Conservation (phyloP, 306 rosid genomes). For the Cicer pinnatifidum region DNA sequence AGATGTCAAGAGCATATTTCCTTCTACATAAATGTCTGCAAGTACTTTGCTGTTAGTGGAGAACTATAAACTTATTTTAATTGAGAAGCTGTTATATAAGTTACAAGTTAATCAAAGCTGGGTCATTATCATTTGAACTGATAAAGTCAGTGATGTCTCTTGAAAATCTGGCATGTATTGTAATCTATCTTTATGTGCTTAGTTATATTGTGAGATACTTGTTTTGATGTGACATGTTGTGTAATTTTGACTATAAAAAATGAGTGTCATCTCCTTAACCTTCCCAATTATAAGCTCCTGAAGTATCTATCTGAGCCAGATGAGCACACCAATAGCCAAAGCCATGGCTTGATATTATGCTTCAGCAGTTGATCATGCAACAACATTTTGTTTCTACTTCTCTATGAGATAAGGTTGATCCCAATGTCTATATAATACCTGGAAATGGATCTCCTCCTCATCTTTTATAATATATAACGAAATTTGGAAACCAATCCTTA, state of each 20-base stretch:
- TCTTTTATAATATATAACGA: not conserved
- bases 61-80: not conserved
- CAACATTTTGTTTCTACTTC: not conserved
- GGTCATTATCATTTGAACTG: not conserved
- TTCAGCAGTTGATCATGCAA: constrained; percentile 6
- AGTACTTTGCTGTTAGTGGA: not conserved
- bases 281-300: not conserved
- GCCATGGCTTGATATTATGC: not conserved
- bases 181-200: not conserved
- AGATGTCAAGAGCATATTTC: constrained; percentile 1
- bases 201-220: not conserved
- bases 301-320: not conserved
- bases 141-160: not conserved
- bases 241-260: constrained; percentile 10
- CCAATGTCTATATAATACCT: not conserved
- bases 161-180: not conserved
- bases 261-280: not conserved
- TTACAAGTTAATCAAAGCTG: not conserved
- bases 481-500: constrained; percentile 15
- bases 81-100: constrained; percentile 7
- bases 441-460: not conserved
- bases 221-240: constrained; percentile 15
- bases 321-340: not conserved
- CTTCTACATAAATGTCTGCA: not conserved
- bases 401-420: not conserved